Percentiles rank a stretch among this genome's conserved stretches.
These are phyloP conservation scores for Baffinella frigidus DNA, from an alignment of 208 protist genomes.

Conservation along the genomic window DNA sequence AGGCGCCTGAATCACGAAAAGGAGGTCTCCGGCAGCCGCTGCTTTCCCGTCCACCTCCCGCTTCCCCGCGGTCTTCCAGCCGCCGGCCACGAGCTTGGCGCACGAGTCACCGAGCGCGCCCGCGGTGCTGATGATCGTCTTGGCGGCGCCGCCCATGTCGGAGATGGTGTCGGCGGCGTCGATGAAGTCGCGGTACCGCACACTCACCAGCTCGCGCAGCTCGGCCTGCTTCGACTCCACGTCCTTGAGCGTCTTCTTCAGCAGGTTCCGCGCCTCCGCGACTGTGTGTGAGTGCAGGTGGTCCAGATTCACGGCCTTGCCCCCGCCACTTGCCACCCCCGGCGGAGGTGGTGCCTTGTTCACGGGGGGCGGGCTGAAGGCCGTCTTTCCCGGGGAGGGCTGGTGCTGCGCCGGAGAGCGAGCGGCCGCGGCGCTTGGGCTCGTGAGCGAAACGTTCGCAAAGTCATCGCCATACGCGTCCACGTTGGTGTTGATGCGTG, in stretches of 20 bases:
- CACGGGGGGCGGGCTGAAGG: too few species aligned
- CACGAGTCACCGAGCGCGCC: background rate
- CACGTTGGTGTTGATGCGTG: too few species aligned
- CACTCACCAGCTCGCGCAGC: slow-evolving; percentile 39
- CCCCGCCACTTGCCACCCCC: too few species aligned
- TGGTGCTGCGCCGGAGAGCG: too few species aligned
- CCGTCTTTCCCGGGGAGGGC: too few species aligned
- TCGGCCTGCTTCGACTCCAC: slow-evolving; percentile 34
- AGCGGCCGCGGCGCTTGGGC: too few species aligned
- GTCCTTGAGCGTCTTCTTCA: slow-evolving; percentile 22
- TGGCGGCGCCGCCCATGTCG: slow-evolving; percentile 8
- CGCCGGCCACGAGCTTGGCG: background rate
- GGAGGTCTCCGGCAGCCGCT: background rate
- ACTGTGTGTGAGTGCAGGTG: slow-evolving; percentile 4
- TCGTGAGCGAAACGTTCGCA: too few species aligned
- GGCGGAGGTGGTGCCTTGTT: too few species aligned
- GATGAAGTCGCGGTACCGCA: slow-evolving; percentile 52
- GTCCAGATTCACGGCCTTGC: background rate
- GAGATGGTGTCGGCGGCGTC: slow-evolving; percentile 46
- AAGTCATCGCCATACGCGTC: too few species aligned
- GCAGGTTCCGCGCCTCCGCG: background rate
- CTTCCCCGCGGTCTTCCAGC: background rate
- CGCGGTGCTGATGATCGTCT: background rate
- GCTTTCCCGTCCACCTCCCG: background rate
- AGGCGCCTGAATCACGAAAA: background rate